A percentile compares a stretch with the other conserved stretches of the same genome.
These are phyloP conservation scores for Paraurostyla sp. DNA, from an alignment of 73 alveolate species.

Conservation along the genomic window DNA sequence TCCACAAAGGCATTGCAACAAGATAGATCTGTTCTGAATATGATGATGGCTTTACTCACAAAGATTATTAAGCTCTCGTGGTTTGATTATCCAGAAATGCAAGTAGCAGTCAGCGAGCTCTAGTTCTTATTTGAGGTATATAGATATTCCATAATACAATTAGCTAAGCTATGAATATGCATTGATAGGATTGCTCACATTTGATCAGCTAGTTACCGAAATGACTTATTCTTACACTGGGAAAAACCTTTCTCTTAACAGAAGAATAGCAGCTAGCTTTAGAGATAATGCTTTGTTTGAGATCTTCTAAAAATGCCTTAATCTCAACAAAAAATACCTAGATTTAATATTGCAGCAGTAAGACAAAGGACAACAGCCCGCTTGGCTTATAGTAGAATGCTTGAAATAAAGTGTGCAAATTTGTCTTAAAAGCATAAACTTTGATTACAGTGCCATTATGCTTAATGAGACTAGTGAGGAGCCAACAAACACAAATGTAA, in stretches of 20 bases:
- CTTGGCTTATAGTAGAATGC: not conserved
- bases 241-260: slow-evolving; percentile 46
- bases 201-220: slow-evolving; percentile 58
- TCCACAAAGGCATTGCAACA: slow-evolving; percentile 48
- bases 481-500: slow-evolving; percentile 44
- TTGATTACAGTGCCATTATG: slow-evolving; percentile 59
- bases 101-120: slow-evolving; percentile 35
- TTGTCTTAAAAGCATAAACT: slow-evolving; percentile 49
- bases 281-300: slow-evolving; percentile 47
- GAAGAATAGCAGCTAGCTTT: slow-evolving; percentile 66
- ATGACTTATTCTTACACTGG: slow-evolving; percentile 68
- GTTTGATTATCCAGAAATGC: slow-evolving; percentile 63
- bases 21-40: slow-evolving; percentile 58
- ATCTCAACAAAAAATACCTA: not conserved
- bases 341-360: not conserved
- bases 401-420: not conserved
- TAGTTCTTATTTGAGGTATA: slow-evolving; percentile 11
- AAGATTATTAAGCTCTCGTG: slow-evolving; percentile 55
- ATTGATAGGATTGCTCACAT: slow-evolving; percentile 37
- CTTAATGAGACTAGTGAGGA: slow-evolving; percentile 69
- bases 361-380: not conserved
- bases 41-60: slow-evolving; percentile 60
- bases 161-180: slow-evolving; percentile 47
- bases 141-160: not conserved
- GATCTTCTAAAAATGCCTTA: slow-evolving; percentile 23